Evolutionary conservation across 148 eudicot genomes (phyloP).

Genomic region (Persicaria tinctoria): DNA sequence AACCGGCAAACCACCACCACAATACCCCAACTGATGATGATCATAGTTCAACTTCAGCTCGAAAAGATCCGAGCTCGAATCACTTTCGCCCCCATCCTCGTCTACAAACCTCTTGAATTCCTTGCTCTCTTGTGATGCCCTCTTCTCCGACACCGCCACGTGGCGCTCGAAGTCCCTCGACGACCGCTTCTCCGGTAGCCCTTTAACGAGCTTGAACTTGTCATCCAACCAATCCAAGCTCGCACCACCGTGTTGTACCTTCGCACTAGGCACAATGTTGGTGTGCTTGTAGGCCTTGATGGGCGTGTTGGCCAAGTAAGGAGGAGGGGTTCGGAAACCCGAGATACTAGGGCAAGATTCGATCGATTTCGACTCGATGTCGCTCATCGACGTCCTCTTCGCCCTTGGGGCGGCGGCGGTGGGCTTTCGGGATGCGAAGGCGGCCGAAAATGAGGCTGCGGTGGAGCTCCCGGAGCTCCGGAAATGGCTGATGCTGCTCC

Average conservation of each 20-base stretch:
- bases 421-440: slow-evolving; percentile 6
- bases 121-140: slow-evolving; percentile 12
- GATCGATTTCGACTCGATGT: slow-evolving; percentile 17
- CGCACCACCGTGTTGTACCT: neutral
- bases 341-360: slow-evolving; percentile 20
- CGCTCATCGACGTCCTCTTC: slow-evolving; percentile 24
- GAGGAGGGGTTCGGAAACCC: slow-evolving; percentile 43
- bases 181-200: slow-evolving; percentile 10
- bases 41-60: slow-evolving; percentile 30
- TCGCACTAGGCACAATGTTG: neutral
- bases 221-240: slow-evolving; percentile 18
- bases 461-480: slow-evolving; percentile 12
- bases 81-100: slow-evolving; percentile 39
- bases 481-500: slow-evolving; percentile 54
- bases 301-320: slow-evolving; percentile 23
- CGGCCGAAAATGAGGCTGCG: neutral
- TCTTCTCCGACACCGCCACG: neutral
- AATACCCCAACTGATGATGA: slow-evolving; percentile 23
- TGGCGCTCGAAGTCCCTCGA: slow-evolving; percentile 11
- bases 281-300: slow-evolving; percentile 24
- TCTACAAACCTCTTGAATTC: slow-evolving; percentile 19
- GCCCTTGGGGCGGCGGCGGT: neutral
- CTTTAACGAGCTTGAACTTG: slow-evolving; percentile 18
- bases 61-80: slow-evolving; percentile 43
- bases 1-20: slow-evolving; percentile 34